These are phyloP conservation scores for Mycotypha africana DNA, from an alignment of 371 early-diverging fungal species.

Conservation along the genomic window DNA sequence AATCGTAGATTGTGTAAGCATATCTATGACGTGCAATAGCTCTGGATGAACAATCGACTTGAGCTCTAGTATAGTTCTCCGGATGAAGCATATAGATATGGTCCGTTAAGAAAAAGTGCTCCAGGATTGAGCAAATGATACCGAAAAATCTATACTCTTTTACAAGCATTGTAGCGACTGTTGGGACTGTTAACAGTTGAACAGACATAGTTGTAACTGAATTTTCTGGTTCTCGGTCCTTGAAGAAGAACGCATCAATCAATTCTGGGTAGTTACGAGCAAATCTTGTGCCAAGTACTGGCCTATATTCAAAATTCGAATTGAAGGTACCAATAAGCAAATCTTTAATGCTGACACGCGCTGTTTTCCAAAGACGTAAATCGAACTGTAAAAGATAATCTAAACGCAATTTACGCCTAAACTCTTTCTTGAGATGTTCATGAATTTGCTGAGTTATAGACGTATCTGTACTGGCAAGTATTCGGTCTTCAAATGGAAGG, in stretches of 20 bases:
- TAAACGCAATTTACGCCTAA: slow-evolving; percentile 53
- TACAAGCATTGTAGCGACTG: slow-evolving; percentile 77
- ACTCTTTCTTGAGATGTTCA: slow-evolving; percentile 23
- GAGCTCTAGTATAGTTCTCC: slow-evolving; percentile 33
- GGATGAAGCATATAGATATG: slow-evolving; percentile 31
- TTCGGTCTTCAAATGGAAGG: slow-evolving; percentile 4
- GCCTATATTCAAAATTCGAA: slow-evolving; percentile 73
- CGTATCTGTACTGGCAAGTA: neutral
- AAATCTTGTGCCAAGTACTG: slow-evolving; percentile 59
- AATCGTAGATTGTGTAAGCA: slow-evolving; percentile 81
- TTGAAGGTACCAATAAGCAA: slow-evolving; percentile 83
- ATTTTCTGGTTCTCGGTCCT: slow-evolving; percentile 85
- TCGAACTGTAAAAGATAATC: slow-evolving; percentile 84
- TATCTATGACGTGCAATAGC: slow-evolving; percentile 77
- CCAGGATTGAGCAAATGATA: slow-evolving; percentile 60
- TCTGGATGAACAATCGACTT: slow-evolving; percentile 69
- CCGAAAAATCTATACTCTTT: slow-evolving; percentile 72
- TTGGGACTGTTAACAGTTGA: slow-evolving; percentile 92
- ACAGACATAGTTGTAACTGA: slow-evolving; percentile 86
- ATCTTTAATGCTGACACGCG: slow-evolving; percentile 73
- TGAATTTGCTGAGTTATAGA: slow-evolving; percentile 8
- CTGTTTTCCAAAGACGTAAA: slow-evolving; percentile 83
- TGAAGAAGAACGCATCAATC: slow-evolving; percentile 69
- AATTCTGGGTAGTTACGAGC: slow-evolving; percentile 77
- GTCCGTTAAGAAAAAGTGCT: slow-evolving; percentile 66